phyloP scores from a whole-genome alignment of 1,284 basidiomycete genomes.

The Tylopilus sp. region DNA sequence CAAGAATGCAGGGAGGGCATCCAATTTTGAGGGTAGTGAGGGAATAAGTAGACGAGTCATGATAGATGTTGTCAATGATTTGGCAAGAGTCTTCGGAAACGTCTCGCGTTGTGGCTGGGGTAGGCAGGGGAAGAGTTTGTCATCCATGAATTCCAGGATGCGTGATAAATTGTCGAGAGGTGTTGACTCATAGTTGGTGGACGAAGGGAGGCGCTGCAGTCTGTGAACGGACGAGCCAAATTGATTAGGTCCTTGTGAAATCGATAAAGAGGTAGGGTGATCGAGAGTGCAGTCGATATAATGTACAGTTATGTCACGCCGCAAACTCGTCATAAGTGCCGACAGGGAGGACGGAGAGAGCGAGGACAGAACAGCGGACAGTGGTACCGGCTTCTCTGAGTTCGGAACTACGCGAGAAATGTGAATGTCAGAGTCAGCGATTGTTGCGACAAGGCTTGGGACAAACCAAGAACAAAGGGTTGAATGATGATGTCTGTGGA shows the following conservation, averaged over 20 bases:
- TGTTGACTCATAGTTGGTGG: conserved; percentile 39
- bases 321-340: conserved; percentile 53
- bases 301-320: conserved; percentile 58
- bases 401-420: conserved; percentile 46
- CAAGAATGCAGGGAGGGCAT: conserved; percentile 59
- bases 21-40: conserved; percentile 59
- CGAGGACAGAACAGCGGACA: conserved; percentile 57
- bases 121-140: conserved; percentile 52
- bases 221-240: conserved; percentile 32
- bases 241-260: conserved; percentile 36
- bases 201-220: conserved; percentile 45
- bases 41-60: conserved; percentile 65
- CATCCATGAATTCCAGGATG: conserved; percentile 54
- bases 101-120: conserved; percentile 42
- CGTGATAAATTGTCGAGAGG: conserved; percentile 49
- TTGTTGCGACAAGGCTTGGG: neutral
- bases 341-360: conserved; percentile 53
- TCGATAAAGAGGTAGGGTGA: conserved; percentile 45
- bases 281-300: conserved; percentile 58
- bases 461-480: conserved; percentile 55
- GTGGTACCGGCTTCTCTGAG: conserved; percentile 47
- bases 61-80: conserved; percentile 54
- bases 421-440: neutral
- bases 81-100: conserved; percentile 54
- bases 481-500: conserved; percentile 47